Evolutionary conservation across 2,329 filamentous ascomycete genomes (phyloP), one percentile per base, ranked within the genome.

Genomic region (Aureobasidium sp.): DNA sequence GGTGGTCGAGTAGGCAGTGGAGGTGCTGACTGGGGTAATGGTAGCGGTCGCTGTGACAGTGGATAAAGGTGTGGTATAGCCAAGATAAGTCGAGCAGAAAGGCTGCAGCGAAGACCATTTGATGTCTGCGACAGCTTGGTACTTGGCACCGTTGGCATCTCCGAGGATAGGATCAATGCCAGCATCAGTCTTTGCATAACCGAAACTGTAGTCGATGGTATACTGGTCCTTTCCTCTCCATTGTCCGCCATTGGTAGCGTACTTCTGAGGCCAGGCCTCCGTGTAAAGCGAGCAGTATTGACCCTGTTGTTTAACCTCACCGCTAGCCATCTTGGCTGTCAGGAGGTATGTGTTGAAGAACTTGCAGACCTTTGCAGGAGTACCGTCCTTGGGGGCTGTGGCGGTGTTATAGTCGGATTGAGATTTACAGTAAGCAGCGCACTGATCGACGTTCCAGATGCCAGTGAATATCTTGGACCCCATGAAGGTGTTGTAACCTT

Each of bases 331-430:
- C 16, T 71, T 68, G 23, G 76, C 65, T n/a, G 56, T 38, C 16
- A 64, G 38, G 13, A 76, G 51, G 65, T 77, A 77, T 5, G 75
- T 75, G 64, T 77, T 76, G 69, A 74, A 74, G 69, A 76, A 77
- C 45, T 71, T 71, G 70, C 75, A 78, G 20, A 70, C 74, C 68
- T 70, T 61, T 16, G 62, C 53, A 11, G 47, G 38, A 40, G 53
- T 31, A 15, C 64, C 66, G 23, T 66, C 51, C n/a, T 42, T 20
- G 20, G 66, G 31, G 3, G 66, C 53, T 50, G 67, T 58, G 13
- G 36, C 36, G 20, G 27, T 33, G 27, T 47, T 58, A 55, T 68
- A 69, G n/a, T 47, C 50, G 10, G 64, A 59, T 23, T 60, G 47
- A 47, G 67, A 67, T 25, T 56, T 25, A 40, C 67, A 74, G 48